Evolutionary conservation across 2,329 filamentous ascomycete species (phyloP).

Genomic region (Talaromyces islandicus): DNA sequence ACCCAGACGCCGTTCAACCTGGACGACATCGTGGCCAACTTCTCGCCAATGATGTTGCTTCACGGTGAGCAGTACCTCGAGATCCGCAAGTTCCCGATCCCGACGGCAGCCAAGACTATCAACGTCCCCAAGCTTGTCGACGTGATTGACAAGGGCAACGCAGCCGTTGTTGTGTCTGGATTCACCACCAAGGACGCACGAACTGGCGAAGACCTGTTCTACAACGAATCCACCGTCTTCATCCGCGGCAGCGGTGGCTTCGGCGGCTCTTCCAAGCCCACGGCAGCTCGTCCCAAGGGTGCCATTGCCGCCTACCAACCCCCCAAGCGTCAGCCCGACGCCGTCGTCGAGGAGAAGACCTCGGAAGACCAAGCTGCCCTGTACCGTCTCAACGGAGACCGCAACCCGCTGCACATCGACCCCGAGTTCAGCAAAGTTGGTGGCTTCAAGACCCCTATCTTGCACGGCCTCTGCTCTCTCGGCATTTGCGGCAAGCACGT

Average conservation of each 20-base stretch:
- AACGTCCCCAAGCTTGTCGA: constrained; percentile 79
- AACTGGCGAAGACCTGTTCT: constrained; percentile 86
- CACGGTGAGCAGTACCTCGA: constrained; percentile 99
- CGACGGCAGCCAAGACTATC: constrained; percentile 70
- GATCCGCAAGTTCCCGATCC: constrained; percentile 84
- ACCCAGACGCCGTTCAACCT: constrained; percentile 73
- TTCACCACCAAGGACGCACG: constrained; percentile 78
- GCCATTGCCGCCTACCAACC: constrained; percentile 73
- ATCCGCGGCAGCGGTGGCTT: constrained; percentile 88
- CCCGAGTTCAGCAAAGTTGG: constrained; percentile 90
- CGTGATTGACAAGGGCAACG: constrained; percentile 91
- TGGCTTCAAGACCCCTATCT: constrained; percentile 88
- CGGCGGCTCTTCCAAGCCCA: constrained; percentile 67
- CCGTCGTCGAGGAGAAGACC: constrained; percentile 78
- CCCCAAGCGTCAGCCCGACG: constrained; percentile 71
- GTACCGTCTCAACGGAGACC: constrained; percentile 89
- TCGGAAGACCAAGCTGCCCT: constrained; percentile 86
- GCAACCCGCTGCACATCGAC: constrained; percentile 95
- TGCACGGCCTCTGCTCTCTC: constrained; percentile 95
- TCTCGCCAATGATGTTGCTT: constrained; percentile 96
- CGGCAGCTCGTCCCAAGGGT: constrained; percentile 66
- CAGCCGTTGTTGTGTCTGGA: constrained; percentile 74
- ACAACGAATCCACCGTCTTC: constrained; percentile 94
- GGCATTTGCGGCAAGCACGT: constrained; percentile 89
- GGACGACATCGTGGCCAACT: constrained; percentile 84